A percentile compares a stretch with the other conserved stretches of the same genome.
Conservation (phyloP, 257 asterid genomes). For the Solanum gracilifrons region DNA sequence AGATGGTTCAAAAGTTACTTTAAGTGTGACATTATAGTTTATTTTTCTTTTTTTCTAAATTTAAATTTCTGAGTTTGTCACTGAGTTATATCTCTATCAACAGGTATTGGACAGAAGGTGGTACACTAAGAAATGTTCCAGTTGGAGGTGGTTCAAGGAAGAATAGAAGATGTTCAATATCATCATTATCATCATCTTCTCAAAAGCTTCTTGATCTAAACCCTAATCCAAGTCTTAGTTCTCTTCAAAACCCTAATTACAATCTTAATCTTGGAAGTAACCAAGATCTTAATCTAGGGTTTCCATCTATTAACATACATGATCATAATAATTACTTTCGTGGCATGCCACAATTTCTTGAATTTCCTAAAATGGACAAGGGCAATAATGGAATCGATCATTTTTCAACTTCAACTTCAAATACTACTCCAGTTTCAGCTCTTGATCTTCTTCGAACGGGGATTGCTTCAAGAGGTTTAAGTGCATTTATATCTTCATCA, state of each 20-base stretch:
- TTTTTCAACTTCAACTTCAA: conserved; percentile 3
- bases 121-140: conserved; percentile 66
- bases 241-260: conserved; percentile 23
- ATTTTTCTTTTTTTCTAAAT: neutral
- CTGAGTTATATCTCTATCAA: neutral
- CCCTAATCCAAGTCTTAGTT: conserved; percentile 20
- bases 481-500: conserved; percentile 10
- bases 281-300: conserved; percentile 52
- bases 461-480: conserved; percentile 19
- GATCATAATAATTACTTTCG: conserved; percentile 1
- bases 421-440: conserved; percentile 24
- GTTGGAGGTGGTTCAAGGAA: conserved; percentile 73
- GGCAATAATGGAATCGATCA: neutral
- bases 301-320: conserved; percentile 4
- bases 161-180: conserved; percentile 31
- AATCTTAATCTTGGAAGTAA: conserved; percentile 22
- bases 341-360: conserved; percentile 27
- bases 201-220: conserved; percentile 29
- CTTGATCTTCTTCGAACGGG: conserved; percentile 38
- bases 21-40: neutral
- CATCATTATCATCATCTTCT: neutral
- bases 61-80: neutral
- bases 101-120: conserved; percentile 76
- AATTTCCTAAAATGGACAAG: conserved; percentile 29
- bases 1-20: neutral